A percentile compares a stretch with the other conserved stretches of the same genome.
These are phyloP conservation scores for Karstenula rhodostoma DNA, from an alignment of 2,329 filamentous ascomycete species.

Conservation along the genomic window DNA sequence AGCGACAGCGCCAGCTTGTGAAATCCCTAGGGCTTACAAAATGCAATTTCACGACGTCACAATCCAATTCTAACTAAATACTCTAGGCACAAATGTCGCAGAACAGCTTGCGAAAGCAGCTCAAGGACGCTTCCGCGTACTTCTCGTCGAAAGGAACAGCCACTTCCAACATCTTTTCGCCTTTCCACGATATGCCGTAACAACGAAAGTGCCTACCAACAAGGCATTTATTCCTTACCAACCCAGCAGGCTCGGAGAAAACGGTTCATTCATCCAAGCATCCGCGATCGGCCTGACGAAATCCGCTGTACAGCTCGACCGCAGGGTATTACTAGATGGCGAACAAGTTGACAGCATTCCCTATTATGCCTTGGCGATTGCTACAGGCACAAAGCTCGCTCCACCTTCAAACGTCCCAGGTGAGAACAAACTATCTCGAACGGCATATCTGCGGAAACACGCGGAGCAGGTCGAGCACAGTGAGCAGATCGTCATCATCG, in stretches of 20 bases:
- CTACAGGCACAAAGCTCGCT: background rate
- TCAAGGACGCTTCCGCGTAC: background rate
- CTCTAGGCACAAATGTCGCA: background rate
- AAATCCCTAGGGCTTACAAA: no score
- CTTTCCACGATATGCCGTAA: background rate
- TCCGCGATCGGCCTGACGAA: background rate
- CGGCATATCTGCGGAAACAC: background rate
- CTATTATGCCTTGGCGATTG: background rate
- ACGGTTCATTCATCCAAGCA: background rate
- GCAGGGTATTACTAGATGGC: background rate
- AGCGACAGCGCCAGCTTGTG: no score
- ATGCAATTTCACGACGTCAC: background rate
- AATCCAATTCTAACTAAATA: background rate
- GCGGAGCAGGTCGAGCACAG: background rate
- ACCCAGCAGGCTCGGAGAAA: background rate
- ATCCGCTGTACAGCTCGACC: background rate
- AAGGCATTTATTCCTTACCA: background rate
- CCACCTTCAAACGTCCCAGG: background rate
- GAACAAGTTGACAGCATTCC: background rate
- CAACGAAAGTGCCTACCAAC: background rate
- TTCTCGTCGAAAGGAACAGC: background rate
- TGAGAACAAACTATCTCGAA: background rate
- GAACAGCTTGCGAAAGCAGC: background rate
- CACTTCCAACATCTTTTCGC: background rate
- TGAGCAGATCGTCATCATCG: background rate